A percentile compares a stretch with the other conserved stretches of the same genome.
phyloP scores from a whole-genome alignment of 305 asterid genomes.

The Fraxinus albicans region DNA sequence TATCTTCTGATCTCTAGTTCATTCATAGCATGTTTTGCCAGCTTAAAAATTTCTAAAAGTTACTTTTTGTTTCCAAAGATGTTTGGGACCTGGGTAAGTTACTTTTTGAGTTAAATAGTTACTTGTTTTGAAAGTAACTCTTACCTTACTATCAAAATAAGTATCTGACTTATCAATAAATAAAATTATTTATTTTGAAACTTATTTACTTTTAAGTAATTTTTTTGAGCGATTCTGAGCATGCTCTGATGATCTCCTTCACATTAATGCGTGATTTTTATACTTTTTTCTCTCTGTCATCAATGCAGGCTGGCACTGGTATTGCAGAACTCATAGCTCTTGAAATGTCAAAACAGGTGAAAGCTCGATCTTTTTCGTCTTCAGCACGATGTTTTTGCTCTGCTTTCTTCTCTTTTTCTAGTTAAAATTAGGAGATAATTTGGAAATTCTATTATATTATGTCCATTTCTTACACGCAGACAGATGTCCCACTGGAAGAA shows the following conservation, averaged over 20 bases:
- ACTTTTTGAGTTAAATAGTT: neutral
- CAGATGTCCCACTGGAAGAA: conserved; percentile 79
- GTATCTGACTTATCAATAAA: neutral
- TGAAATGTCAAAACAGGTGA: conserved; percentile 91
- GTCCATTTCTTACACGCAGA: conserved; percentile 39
- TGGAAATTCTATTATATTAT: conserved; percentile 11
- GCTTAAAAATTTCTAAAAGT: neutral
- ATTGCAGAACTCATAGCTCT: conserved; percentile 98
- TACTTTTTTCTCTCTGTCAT: conserved; percentile 13
- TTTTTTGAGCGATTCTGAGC: neutral
- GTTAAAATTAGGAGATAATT: neutral
- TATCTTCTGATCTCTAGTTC: neutral
- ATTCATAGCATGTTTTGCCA: neutral
- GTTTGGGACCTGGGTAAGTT: neutral
- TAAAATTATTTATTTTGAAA: neutral
- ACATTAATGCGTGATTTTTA: conserved; percentile 1
- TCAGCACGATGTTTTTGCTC: conserved; percentile 8
- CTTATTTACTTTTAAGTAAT: neutral
- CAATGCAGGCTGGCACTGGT: conserved; percentile 94
- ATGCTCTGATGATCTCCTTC: neutral
- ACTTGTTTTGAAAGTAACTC: neutral
- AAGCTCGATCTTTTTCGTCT: conserved; percentile 17
- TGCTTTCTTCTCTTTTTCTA: conserved; percentile 6
- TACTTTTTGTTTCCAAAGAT: neutral
- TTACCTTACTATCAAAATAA: neutral